Conservation (phyloP, 306 rosid genomes). For the Coriaria nepalensis region DNA sequence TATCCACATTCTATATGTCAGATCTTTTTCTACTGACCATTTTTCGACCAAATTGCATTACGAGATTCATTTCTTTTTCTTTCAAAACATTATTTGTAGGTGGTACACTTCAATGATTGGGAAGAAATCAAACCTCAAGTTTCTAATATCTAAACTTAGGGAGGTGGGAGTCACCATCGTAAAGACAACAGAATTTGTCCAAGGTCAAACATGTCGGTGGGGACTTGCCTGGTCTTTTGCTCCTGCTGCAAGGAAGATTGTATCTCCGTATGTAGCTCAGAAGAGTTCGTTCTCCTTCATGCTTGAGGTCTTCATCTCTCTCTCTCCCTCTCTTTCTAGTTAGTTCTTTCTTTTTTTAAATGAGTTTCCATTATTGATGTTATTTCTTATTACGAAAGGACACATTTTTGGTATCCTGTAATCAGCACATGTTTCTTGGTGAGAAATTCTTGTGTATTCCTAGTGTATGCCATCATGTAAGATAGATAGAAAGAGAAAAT, state of each 20-base stretch:
- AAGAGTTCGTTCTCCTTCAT: conserved; percentile 57
- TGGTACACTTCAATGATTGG: conserved; percentile 88
- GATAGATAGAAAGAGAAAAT: too few species aligned
- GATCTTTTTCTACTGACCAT: background rate
- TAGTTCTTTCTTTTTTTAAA: background rate
- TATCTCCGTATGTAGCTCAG: conserved; percentile 29
- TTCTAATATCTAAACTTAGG: conserved; percentile 57
- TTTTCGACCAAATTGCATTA: background rate
- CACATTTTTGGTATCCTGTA: too few species aligned
- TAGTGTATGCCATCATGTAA: too few species aligned
- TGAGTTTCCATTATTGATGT: background rate
- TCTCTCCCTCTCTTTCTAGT: background rate
- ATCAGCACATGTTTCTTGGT: too few species aligned
- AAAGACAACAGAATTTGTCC: conserved; percentile 86
- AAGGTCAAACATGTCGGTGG: conserved; percentile 77
- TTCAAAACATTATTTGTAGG: conserved; percentile 23
- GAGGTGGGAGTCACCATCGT: conserved; percentile 65
- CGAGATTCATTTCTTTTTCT: conserved; percentile 2
- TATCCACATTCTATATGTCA: conserved; percentile 1
- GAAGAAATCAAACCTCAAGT: conserved; percentile 44
- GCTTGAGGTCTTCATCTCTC: conserved; percentile 27
- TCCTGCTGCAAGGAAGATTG: conserved; percentile 35
- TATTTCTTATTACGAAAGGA: background rate
- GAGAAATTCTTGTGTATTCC: too few species aligned
- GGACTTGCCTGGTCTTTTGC: conserved; percentile 92